phyloP scores from a whole-genome alignment of 805 yeast species.

The Wickerhamiella cacticola region DNA sequence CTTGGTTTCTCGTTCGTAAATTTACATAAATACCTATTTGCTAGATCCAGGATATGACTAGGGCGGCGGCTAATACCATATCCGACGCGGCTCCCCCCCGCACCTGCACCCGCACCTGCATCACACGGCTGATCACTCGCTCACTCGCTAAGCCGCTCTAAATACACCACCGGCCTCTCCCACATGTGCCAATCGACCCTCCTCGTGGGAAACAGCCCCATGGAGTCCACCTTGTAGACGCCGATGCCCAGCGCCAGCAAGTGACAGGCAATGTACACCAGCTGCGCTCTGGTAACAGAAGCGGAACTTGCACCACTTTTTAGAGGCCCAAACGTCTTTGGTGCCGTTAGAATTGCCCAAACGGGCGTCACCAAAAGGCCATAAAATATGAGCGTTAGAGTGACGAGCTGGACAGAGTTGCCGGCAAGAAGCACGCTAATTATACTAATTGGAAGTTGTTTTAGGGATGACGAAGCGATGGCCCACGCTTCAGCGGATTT shows the following conservation, averaged over 20 bases:
- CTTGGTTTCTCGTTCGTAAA: too few relatives aligned
- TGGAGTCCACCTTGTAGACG: constrained; percentile 65
- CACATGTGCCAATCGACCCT: constrained; percentile 87
- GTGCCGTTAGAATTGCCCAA: constrained; percentile 52
- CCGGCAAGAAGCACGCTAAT: constrained; percentile 92
- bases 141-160: too few relatives aligned
- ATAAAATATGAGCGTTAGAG: constrained; percentile 82
- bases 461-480: constrained; percentile 68
- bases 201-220: constrained; percentile 86
- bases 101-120: too few relatives aligned
- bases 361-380: constrained; percentile 59
- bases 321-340: constrained; percentile 38
- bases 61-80: too few relatives aligned
- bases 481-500: constrained; percentile 67
- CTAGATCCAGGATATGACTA: too few relatives aligned
- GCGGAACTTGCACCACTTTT: constrained; percentile 23
- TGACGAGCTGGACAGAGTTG: constrained; percentile 74
- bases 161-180: constrained; percentile 34
- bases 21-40: too few relatives aligned
- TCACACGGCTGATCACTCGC: too few relatives aligned
- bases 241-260: constrained; percentile 58
- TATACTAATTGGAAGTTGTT: constrained; percentile 77
- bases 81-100: too few relatives aligned
- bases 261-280: constrained; percentile 38
- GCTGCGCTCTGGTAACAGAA: constrained; percentile 33